Percentiles rank a stretch among this genome's conserved stretches.
Evolutionary conservation across 1,284 basidiomycete species (phyloP).

Genomic region (Rugosomyces carneus): DNA sequence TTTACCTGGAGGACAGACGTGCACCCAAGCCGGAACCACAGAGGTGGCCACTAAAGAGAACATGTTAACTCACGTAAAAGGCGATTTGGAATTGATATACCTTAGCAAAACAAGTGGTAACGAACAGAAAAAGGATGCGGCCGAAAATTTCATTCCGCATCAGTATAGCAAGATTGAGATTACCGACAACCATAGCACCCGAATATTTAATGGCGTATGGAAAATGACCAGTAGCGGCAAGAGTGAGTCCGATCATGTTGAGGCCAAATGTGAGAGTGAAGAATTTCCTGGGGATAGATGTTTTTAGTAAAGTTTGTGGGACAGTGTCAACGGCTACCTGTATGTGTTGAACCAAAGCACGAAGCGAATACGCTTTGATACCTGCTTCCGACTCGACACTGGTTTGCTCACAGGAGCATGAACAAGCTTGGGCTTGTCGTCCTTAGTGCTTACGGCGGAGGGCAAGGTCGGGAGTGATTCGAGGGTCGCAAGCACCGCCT

Average conservation of each 20-base stretch:
- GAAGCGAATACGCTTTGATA: slow-evolving; percentile 25
- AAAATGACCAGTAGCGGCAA: slow-evolving; percentile 61
- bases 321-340: neutral
- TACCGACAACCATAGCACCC: slow-evolving; percentile 58
- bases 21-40: slow-evolving; percentile 63
- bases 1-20: slow-evolving; percentile 62
- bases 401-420: slow-evolving; percentile 24
- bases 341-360: slow-evolving; percentile 11
- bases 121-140: slow-evolving; percentile 45
- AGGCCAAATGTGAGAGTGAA: slow-evolving; percentile 52
- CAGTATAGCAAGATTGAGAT: slow-evolving; percentile 43
- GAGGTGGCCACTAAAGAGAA: slow-evolving; percentile 55
- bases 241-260: slow-evolving; percentile 54
- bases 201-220: slow-evolving; percentile 53
- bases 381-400: slow-evolving; percentile 32
- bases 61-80: neutral
- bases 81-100: slow-evolving; percentile 25
- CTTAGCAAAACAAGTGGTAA: slow-evolving; percentile 59
- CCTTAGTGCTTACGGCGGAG: slow-evolving; percentile 25
- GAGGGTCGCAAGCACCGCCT: slow-evolving; percentile 16
- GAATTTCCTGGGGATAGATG: slow-evolving; percentile 44
- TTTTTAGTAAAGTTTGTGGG: neutral
- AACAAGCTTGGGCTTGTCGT: slow-evolving; percentile 32
- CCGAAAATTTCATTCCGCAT: slow-evolving; percentile 54
- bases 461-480: slow-evolving; percentile 23